phyloP scores from a whole-genome alignment of 2,329 filamentous ascomycete species.

The Diplodia scrobiculata region DNA sequence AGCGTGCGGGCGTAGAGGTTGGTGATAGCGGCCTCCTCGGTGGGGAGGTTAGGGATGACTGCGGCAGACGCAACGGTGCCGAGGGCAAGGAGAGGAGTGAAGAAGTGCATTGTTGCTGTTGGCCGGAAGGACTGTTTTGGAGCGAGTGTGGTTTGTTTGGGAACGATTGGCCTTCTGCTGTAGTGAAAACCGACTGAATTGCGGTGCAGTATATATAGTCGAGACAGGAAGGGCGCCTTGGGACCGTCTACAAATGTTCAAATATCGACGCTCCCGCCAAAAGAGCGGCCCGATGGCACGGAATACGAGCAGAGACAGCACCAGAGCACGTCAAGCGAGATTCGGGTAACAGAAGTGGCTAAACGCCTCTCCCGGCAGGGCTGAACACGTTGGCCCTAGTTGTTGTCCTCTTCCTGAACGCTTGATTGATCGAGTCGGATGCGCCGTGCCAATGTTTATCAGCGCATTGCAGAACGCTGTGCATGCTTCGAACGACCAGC shows the following conservation, averaged over 20 bases:
- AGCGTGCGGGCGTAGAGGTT: slow-evolving; percentile 25
- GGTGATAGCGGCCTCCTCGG: slow-evolving; percentile 21
- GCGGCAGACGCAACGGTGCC: slow-evolving; percentile 15
- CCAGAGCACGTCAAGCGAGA: slow-evolving; percentile 6
- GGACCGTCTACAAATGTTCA: slow-evolving; percentile 6
- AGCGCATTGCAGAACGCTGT: neutral
- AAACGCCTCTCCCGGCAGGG: slow-evolving; percentile 17
- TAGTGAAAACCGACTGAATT: neutral
- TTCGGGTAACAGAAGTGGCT: slow-evolving; percentile 12
- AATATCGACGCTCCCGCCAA: neutral
- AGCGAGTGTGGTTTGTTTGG: neutral
- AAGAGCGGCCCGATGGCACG: slow-evolving; percentile 3
- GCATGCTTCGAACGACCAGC: neutral
- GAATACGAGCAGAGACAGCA: slow-evolving; percentile 7
- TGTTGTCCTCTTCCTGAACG: neutral
- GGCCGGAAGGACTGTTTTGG: slow-evolving; percentile 25
- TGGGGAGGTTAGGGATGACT: slow-evolving; percentile 4
- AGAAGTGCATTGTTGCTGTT: slow-evolving; percentile 47
- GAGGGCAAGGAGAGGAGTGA: slow-evolving; percentile 34
- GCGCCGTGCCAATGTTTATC: too few species aligned
- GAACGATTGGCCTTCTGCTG: neutral
- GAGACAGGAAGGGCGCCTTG: neutral
- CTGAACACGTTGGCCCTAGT: neutral
- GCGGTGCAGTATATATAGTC: slow-evolving; percentile 3
- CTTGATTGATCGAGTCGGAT: neutral